phyloP scores from a whole-genome alignment of 75 land plant genomes.

The Chamaecyparis obtusa region DNA sequence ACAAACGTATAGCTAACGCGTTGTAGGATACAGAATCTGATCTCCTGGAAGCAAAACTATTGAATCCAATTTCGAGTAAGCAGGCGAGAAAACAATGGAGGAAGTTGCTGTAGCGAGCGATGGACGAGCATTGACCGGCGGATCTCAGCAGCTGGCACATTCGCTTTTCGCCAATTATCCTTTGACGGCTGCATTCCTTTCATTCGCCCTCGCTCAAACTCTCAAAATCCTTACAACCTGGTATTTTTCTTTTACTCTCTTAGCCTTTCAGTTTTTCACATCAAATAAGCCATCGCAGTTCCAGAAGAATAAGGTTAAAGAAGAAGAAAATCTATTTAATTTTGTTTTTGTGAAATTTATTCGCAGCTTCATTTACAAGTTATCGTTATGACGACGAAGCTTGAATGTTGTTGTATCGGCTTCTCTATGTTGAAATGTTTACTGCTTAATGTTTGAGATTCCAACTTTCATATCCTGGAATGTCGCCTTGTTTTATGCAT shows the following conservation, averaged over 20 bases:
- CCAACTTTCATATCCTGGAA: neutral
- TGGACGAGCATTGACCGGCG: neutral
- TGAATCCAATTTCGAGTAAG: neutral
- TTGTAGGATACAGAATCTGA: no score
- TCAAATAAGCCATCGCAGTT: neutral
- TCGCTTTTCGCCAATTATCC: conserved; percentile 38
- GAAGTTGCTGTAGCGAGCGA: conserved; percentile 5
- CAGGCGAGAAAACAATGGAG: neutral
- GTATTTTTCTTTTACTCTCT: conserved; percentile 22
- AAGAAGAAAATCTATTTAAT: neutral
- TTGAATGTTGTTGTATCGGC: neutral
- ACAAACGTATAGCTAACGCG: neutral
- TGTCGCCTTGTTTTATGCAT: neutral
- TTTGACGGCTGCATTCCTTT: conserved; percentile 37
- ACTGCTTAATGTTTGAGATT: neutral
- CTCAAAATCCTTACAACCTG: conserved; percentile 46
- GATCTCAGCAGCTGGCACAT: neutral
- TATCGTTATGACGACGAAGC: neutral
- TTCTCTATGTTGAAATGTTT: neutral
- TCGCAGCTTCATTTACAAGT: neutral
- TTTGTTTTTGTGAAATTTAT: neutral
- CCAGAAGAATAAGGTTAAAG: neutral
- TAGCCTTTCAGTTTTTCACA: neutral
- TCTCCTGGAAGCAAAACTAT: neutral
- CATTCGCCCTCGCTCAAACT: conserved; percentile 50